A percentile compares a stretch with the other conserved stretches of the same genome.
Evolutionary conservation across 768 basidiomycete species (phyloP).

Genomic region (Naganishia randhawae): DNA sequence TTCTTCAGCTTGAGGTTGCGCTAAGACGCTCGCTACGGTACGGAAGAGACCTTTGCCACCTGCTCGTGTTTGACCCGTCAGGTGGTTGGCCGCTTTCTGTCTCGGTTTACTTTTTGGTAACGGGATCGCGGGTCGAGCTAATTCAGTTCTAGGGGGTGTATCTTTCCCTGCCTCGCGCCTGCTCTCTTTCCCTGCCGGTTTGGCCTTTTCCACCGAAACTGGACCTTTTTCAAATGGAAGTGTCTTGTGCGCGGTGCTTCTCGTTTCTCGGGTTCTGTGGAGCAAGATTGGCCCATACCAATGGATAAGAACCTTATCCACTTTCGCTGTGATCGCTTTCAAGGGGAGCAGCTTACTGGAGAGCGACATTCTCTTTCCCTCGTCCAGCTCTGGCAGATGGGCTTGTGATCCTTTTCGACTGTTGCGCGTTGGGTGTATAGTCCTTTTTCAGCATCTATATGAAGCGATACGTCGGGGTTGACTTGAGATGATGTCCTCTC

Average conservation of each 20-base stretch:
- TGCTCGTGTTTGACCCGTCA: not conserved
- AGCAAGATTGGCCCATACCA: not conserved
- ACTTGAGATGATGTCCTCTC: not conserved
- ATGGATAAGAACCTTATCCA: not conserved
- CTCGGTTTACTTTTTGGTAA: constrained; percentile 10
- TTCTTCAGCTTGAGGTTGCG: not conserved
- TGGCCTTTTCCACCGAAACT: not conserved
- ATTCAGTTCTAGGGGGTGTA: not conserved
- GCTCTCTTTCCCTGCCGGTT: not conserved
- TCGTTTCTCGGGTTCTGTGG: not conserved
- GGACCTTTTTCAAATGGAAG: not conserved
- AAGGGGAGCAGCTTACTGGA: not conserved
- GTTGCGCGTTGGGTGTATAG: not conserved
- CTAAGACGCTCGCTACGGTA: constrained; percentile 1
- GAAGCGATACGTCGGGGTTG: not conserved
- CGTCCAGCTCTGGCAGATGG: no score
- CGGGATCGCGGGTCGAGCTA: not conserved
- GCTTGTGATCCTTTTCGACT: not conserved
- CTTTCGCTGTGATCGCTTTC: not conserved
- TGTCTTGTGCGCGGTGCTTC: not conserved
- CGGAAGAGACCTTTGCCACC: constrained; percentile 3
- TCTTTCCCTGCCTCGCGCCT: not conserved
- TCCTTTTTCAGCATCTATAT: constrained; percentile 6
- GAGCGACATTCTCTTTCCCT: constrained; percentile 16
- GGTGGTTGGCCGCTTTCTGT: not conserved